Evolutionary conservation across 768 basidiomycete species (phyloP), one percentile per base, ranked within the genome.

Genomic region (Strobilomyces echinocephalus): DNA sequence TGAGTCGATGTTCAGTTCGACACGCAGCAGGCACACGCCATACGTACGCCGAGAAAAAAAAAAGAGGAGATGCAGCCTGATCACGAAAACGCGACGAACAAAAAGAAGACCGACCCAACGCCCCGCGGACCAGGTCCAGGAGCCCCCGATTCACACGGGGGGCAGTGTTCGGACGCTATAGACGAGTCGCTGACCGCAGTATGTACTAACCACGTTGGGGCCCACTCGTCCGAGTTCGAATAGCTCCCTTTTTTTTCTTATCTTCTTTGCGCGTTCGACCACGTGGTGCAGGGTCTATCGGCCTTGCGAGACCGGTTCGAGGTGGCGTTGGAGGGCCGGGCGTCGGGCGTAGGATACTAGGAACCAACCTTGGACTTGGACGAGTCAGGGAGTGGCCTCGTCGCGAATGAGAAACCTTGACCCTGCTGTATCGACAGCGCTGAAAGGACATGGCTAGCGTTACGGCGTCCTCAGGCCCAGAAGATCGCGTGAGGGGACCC

Each of bases 341-440:
- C 21, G 26, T 42, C 15, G 26, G 5, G 20, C 49, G 4, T 15
- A 52, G n/a, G n/a, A n/a, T n/a, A n/a, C n/a, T n/a, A n/a, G 47
- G 48, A 48, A 49, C 30, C 6, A 5, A 18, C 30, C 30, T 3
- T 3, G 30, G 30, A 30, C 30, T 9, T 9, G 30, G 30, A 9
- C 30, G 3, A 9, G 3, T 30, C 9, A 30, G 30, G 30, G 9
- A 30, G 30, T 30, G 30, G 6, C 30, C 6, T 30, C 30, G 30
- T 7, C 30, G 3, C 20, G 33, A 0, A 41, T 55, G 61, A 55
- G 51, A 53, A 43, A 18, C 36, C 40, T 33, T 8, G 30, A 52
- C 59, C 62, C 53, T 63, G 51, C 36, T 46, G 41, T 48, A 30
- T 45, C 41, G 51, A 31, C 20, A 16, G 40, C 24, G 26, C 26